Conservation (phyloP, 805 yeast species). For the Yarrowia sp. region DNA sequence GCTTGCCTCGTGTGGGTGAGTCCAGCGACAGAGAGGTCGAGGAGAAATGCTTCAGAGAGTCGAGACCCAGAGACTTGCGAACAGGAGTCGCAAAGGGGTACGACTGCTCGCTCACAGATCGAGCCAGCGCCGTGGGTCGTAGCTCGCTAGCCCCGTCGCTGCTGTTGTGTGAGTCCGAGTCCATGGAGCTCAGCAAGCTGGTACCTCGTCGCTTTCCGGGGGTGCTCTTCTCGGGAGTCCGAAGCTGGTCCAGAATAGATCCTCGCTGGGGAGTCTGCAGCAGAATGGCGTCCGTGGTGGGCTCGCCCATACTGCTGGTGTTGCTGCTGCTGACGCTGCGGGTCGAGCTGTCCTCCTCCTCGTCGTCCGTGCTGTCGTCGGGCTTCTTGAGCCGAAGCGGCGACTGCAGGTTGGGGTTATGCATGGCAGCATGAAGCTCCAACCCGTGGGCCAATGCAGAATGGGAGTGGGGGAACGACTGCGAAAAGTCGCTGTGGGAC, state of each 20-base stretch:
- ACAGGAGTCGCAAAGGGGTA: conserved; percentile 23
- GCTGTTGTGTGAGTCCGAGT: background rate
- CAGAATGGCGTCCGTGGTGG: conserved; percentile 8
- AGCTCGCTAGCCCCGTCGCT: conserved; percentile 14
- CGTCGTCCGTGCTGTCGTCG: conserved; percentile 22
- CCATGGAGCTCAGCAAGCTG: background rate
- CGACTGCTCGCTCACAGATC: conserved; percentile 21
- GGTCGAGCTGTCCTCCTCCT: conserved; percentile 10
- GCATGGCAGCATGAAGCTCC: conserved; percentile 14
- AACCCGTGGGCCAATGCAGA: conserved; percentile 9
- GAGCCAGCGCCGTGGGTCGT: conserved; percentile 21
- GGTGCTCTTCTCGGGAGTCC: conserved; percentile 17
- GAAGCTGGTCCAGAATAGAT: background rate
- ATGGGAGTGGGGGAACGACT: conserved; percentile 4
- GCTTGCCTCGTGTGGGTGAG: conserved; percentile 19
- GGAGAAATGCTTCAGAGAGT: conserved; percentile 22
- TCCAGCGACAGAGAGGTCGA: conserved; percentile 13
- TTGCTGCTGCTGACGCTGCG: background rate
- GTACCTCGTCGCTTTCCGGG: conserved; percentile 10
- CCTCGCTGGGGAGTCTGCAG: conserved; percentile 16
- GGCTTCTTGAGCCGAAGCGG: conserved; percentile 23
- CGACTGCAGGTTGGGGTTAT: conserved; percentile 18
- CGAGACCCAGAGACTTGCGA: conserved; percentile 14
- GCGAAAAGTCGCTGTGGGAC: conserved; percentile 8
- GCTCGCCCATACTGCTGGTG: conserved; percentile 7